Evolutionary conservation across 176 grass and related monocot genomes (phyloP).

Genomic region (Aegilops longissima): DNA sequence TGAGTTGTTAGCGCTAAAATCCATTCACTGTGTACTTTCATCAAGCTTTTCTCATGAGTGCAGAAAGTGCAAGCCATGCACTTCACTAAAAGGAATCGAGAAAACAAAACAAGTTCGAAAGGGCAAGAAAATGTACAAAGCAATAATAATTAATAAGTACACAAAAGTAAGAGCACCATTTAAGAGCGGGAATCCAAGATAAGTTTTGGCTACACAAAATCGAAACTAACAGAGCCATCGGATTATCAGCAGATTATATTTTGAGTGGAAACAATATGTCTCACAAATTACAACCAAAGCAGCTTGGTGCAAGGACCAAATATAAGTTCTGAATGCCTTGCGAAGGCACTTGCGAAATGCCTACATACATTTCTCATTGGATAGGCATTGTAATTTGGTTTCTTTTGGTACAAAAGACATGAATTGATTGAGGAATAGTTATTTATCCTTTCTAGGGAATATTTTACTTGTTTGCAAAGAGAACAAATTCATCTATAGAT

Average conservation of each 20-base stretch:
- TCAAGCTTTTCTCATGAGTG: constrained; percentile 51
- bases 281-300: background rate
- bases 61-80: constrained; percentile 74
- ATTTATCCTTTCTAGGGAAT: background rate
- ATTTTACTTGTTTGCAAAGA: constrained; percentile 9
- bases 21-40: constrained; percentile 11
- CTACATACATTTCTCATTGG: constrained; percentile 95
- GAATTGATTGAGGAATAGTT: constrained; percentile 19
- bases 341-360: constrained; percentile 94
- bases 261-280: background rate
- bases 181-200: background rate
- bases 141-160: background rate
- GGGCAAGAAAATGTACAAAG: constrained; percentile 27
- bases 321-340: constrained; percentile 51
- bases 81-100: constrained; percentile 38
- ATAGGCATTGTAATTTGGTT: constrained; percentile 94
- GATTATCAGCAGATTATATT: background rate
- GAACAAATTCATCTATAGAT: background rate
- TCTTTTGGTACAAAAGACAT: constrained; percentile 97
- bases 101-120: background rate
- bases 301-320: background rate
- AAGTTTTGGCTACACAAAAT: background rate
- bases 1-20: constrained; percentile 31
- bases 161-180: background rate
- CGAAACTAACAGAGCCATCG: constrained; percentile 2